Evolutionary conservation across 108 stramenopile genomes (phyloP), one percentile per base, ranked within the genome.

Genomic region (Poteriospumella lacustris): DNA sequence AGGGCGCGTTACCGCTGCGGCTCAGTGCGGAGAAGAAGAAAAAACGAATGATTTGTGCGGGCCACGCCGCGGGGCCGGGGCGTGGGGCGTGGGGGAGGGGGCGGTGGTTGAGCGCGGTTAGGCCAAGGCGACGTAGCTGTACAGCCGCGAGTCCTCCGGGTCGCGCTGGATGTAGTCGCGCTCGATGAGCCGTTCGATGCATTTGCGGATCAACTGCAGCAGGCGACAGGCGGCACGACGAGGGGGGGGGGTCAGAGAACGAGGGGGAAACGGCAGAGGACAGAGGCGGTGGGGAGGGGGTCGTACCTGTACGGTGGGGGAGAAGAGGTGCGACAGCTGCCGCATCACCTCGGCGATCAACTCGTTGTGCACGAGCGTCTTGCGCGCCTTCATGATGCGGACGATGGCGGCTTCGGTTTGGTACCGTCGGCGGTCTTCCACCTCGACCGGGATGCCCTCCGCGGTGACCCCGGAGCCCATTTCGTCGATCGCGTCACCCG

Each of bases 371-470:
- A 88, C 81, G 43, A 95, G 80, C 12, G 80, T 76, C 81, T 96
- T 95, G 58, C 97, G 88, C 1, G 95, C 91, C 85, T 97, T 97
- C 96, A 97, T 97, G 77, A 97, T 94, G 60, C 96, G 87, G 24
- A 98, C 96, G 64, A 97, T 89, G 19, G 94, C 92, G 29, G 96
- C 95, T 81, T 98, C 97, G 38, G 95, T 89, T 52, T 93, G 84
- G 80, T 97, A 93, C 41, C 91, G 88, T 1, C 56, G 68, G 26
- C 1, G 1, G 44, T 39, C 68, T 5, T 79, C 38, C 1, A 69
- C 40, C 38, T 29, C 2, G 28, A 24, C 42, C 38, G 76, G 76
- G 2, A 76, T 1, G 9, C n/a, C 92, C 79, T 93, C 92, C 41
- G 94, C 92, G 43, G 87, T 77, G 19, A 88, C 76, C 28, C 92